Percentiles rank a stretch among this genome's conserved stretches.
These are phyloP conservation scores for Ceratocystis smalleyi DNA, from an alignment of 2,329 filamentous ascomycete genomes.

Conservation along the genomic window DNA sequence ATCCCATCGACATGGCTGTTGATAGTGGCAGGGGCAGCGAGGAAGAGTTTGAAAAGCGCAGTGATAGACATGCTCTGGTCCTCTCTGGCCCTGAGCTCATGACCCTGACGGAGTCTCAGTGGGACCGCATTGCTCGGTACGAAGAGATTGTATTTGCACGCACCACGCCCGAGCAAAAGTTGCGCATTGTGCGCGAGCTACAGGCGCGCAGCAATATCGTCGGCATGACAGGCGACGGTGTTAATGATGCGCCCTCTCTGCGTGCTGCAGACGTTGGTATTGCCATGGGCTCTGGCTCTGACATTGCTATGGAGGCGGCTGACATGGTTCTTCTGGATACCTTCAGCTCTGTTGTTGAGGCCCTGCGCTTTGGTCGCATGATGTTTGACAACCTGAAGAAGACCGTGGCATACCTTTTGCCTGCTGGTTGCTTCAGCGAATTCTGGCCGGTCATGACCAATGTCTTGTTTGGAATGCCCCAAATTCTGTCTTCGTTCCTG, in stretches of 20 bases:
- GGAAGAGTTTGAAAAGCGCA: conserved; percentile 19
- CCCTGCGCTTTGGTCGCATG: conserved; percentile 88
- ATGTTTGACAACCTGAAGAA: conserved; percentile 99
- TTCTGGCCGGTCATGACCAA: conserved; percentile 98
- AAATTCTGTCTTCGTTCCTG: conserved; percentile 92
- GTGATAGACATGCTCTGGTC: conserved; percentile 37
- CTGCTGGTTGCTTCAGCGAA: conserved; percentile 86
- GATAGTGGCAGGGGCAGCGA: conserved; percentile 20
- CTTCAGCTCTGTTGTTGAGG: conserved; percentile 97
- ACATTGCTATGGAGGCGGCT: conserved; percentile 88
- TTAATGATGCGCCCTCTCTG: conserved; percentile 92
- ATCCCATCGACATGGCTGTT: conserved; percentile 52
- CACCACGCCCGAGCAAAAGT: conserved; percentile 91
- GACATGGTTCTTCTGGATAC: conserved; percentile 98
- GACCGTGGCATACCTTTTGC: conserved; percentile 97
- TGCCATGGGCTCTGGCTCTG: conserved; percentile 95
- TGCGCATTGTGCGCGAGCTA: conserved; percentile 85
- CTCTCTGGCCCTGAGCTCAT: conserved; percentile 52
- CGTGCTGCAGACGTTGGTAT: conserved; percentile 99
- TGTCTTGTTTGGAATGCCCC: conserved; percentile 92
- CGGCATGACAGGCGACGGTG: conserved; percentile 97
- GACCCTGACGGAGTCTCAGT: conserved; percentile 50
- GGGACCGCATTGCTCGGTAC: conserved; percentile 49
- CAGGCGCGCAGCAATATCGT: conserved; percentile 88
- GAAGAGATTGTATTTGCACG: conserved; percentile 80